Evolutionary conservation across 352 stramenopile species (phyloP), one percentile per base, ranked within the genome.

Genomic region (Phytopythium aichiense): DNA sequence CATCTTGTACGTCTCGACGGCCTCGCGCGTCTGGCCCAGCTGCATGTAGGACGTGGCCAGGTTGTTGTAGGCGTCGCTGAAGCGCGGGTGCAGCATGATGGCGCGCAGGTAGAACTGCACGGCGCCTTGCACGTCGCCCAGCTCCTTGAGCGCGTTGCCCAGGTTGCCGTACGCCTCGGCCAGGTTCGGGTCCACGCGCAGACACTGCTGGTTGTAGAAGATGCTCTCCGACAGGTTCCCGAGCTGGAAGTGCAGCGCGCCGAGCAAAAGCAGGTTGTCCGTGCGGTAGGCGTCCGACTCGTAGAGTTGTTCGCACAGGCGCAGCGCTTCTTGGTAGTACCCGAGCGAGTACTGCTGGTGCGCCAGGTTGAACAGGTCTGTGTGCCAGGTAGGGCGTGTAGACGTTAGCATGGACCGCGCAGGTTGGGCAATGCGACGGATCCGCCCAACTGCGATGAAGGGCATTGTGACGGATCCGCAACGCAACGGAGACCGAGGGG

Each of bases 161-260:
- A 98, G 73, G 61, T 98, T 98, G 43, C 81, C 87, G 56, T 98
- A 98, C 2, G 93, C 95, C 58, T 98, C 94, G 23, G 91, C 91
- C 64, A 97, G 97, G 63, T 88, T 77, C 4, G 92, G 91, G 38
- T 97, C 91, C 60, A 98, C 81, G 46, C 89, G 82, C 56, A 98
- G 96, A 64, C 85, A 94, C 62, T 98, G 91, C 69, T 98, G 90
- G 68, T 98, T 98, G 83, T 97, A 98, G 66, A 98, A 98, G 53
- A 98, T 96, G 63, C 78, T 87, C 63, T 98, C 92, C 9, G 75
- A 87, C 53, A 96, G 89, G 69, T 98, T 96, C 22, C 89, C 82
- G 0, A 98, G 74, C 63, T 98, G 92, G 63, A 98, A 98, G 70
- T 98, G 94, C 40, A 97, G 68, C 28, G 95, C 95, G 15, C 94